Conservation (phyloP, 371 early-diverging fungal species). For the Blakeslea trispora region DNA sequence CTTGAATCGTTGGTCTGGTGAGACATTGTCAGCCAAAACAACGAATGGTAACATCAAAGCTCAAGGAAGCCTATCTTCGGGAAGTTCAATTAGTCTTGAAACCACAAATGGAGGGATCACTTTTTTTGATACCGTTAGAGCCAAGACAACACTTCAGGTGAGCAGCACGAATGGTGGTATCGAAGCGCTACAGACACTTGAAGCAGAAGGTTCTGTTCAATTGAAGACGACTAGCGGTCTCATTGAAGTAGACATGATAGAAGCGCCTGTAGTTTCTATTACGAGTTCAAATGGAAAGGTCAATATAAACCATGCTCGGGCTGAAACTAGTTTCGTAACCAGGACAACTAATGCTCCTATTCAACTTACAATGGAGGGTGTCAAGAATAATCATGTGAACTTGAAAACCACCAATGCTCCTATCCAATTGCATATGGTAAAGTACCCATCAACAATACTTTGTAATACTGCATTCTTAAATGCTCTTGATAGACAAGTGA, state of each 20-base stretch:
- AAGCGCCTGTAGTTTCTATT: background rate
- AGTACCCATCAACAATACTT: background rate
- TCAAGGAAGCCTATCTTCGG: too few species aligned
- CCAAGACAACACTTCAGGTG: background rate
- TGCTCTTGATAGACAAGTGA: constrained; percentile 12
- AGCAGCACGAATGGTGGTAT: constrained; percentile 10
- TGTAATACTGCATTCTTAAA: background rate
- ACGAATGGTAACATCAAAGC: constrained; percentile 11
- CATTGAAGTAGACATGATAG: background rate
- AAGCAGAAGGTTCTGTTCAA: background rate
- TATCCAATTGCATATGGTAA: background rate
- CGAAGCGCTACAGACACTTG: too few species aligned
- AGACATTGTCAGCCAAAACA: constrained; percentile 11
- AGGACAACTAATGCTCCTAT: constrained; percentile 18
- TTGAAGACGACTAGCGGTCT: background rate
- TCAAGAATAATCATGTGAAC: constrained; percentile 12
- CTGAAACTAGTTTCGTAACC: constrained; percentile 3
- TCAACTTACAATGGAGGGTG: constrained; percentile 12
- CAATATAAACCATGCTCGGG: constrained; percentile 11
- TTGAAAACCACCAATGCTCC: background rate
- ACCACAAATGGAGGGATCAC: too few species aligned
- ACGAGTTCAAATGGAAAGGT: constrained; percentile 10
- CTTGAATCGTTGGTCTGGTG: constrained; percentile 16
- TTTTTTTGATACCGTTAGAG: constrained; percentile 1
- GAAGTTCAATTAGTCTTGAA: too few species aligned